phyloP scores from a whole-genome alignment of 2,329 filamentous ascomycete species.

The Penicillium sp. region DNA sequence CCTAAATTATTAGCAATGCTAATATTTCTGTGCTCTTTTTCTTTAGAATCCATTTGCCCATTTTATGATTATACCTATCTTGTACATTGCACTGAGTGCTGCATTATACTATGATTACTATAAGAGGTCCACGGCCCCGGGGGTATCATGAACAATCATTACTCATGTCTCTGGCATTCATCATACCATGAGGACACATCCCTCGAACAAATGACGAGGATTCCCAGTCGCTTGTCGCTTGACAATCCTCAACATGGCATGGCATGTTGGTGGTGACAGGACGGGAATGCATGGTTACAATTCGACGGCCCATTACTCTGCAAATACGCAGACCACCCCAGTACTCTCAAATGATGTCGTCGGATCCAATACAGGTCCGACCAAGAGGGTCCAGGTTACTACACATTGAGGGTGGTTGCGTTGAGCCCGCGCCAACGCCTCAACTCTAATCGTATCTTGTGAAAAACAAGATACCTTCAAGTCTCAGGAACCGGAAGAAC shows the following conservation, averaged over 20 bases:
- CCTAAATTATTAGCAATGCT: not conserved
- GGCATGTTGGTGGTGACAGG: not conserved
- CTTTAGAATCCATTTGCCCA: not conserved
- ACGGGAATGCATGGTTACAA: not conserved
- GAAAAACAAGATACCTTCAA: not conserved
- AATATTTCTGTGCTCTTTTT: not conserved
- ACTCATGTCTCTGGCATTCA: not conserved
- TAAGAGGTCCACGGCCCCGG: not conserved
- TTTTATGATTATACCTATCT: not conserved
- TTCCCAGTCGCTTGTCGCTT: not conserved
- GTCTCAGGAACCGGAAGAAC: slow-evolving; percentile 8
- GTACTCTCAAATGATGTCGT: not conserved
- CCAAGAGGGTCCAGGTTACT: not conserved
- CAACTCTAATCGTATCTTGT: not conserved
- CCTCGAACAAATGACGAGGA: not conserved
- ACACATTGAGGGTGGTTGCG: not conserved
- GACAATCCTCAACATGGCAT: not conserved
- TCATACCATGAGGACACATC: not conserved
- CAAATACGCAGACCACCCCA: not conserved
- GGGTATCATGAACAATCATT: not conserved
- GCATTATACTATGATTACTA: not conserved
- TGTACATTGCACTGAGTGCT: not conserved
- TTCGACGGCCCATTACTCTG: not conserved
- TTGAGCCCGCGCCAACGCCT: not conserved
- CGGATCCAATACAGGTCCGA: not conserved